phyloP scores from a whole-genome alignment of 768 basidiomycete genomes.

The Agaricus subrufescens region DNA sequence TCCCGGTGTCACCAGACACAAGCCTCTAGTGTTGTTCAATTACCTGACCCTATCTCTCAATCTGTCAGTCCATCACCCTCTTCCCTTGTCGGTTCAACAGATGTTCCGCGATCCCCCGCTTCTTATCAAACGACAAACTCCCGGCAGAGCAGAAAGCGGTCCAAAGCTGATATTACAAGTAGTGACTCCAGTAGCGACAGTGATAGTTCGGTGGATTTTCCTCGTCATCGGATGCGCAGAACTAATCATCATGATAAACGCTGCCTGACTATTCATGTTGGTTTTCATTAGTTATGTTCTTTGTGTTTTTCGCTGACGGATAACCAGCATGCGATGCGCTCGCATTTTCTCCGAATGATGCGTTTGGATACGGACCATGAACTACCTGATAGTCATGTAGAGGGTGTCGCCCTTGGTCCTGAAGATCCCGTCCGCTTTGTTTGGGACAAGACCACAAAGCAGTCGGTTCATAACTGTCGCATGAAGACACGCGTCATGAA shows the following conservation, averaged over 20 bases:
- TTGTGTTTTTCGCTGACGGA: neutral
- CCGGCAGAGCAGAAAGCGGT: constrained; percentile 7
- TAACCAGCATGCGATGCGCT: constrained; percentile 63
- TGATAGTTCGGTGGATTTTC: constrained; percentile 3
- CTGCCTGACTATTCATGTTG: constrained; percentile 65
- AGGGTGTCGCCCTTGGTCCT: constrained; percentile 40
- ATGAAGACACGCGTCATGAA: constrained; percentile 64
- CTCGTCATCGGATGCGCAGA: constrained; percentile 22
- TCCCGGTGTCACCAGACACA: neutral
- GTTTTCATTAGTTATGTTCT: constrained; percentile 10
- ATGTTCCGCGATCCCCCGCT: constrained; percentile 9
- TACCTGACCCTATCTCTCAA: constrained; percentile 12
- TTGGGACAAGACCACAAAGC: constrained; percentile 74
- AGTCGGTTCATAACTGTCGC: constrained; percentile 66
- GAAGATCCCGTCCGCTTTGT: constrained; percentile 68
- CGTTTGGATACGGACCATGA: constrained; percentile 47
- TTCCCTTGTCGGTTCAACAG: constrained; percentile 14
- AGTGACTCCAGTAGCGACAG: constrained; percentile 2
- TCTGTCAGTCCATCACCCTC: constrained; percentile 29
- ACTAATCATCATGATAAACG: constrained; percentile 59
- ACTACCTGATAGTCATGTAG: constrained; percentile 58
- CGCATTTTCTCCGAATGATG: constrained; percentile 61
- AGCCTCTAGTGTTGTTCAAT: neutral
- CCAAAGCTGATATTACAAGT: constrained; percentile 2
- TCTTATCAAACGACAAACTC: constrained; percentile 9